A percentile compares a stretch with the other conserved stretches of the same genome.
phyloP scores from a whole-genome alignment of 441 rosid genomes.

The Omphalea diandra region DNA sequence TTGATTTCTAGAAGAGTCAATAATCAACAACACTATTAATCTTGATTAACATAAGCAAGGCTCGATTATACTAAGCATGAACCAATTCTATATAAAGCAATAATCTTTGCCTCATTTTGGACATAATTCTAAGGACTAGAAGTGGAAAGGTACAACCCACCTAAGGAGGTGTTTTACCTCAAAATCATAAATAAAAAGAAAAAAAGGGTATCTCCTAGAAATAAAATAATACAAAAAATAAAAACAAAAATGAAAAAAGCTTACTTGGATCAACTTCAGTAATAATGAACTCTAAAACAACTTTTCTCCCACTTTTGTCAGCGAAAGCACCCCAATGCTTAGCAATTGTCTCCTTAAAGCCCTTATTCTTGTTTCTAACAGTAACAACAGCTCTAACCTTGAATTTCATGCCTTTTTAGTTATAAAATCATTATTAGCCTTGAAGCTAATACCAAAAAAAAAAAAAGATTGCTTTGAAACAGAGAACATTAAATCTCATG shows the following conservation, averaged over 20 bases:
- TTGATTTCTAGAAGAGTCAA: slow-evolving; percentile 59
- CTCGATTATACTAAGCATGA: neutral
- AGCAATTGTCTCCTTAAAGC: slow-evolving; percentile 60
- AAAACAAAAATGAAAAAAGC: slow-evolving; percentile 6
- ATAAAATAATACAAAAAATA: neutral
- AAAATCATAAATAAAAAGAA: slow-evolving; percentile 3
- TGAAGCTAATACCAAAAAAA: slow-evolving; percentile 54
- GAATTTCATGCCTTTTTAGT: slow-evolving; percentile 44
- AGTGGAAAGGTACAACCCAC: slow-evolving; percentile 7
- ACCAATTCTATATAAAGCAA: neutral
- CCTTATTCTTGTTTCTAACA: slow-evolving; percentile 78
- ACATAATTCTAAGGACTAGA: slow-evolving; percentile 2
- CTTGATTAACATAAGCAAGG: neutral
- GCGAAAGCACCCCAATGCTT: slow-evolving; percentile 67
- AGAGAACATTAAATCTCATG: neutral
- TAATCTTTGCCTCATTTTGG: neutral
- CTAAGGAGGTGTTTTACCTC: neutral
- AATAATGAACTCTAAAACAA: slow-evolving; percentile 78
- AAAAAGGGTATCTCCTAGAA: neutral
- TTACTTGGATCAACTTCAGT: slow-evolving; percentile 84
- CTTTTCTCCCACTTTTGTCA: slow-evolving; percentile 75
- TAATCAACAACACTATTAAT: neutral
- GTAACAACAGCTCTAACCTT: slow-evolving; percentile 75
- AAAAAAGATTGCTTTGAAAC: neutral
- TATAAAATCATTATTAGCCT: slow-evolving; percentile 17